phyloP scores from a whole-genome alignment of 2,329 filamentous ascomycete genomes.

The Penicillium hordei region DNA sequence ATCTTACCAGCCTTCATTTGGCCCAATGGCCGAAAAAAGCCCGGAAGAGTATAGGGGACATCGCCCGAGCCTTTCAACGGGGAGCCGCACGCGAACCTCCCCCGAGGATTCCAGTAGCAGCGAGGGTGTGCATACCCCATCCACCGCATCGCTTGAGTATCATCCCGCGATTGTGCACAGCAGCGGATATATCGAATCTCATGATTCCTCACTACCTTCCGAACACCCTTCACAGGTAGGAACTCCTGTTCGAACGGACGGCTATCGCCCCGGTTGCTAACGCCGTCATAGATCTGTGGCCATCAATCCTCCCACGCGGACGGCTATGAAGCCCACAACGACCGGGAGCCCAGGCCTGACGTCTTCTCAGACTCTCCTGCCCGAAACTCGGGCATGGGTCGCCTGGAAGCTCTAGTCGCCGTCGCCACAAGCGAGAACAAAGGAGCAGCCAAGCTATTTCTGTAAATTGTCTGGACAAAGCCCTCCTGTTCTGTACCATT shows the following conservation, averaged over 20 bases:
- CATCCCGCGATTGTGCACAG: conserved; percentile 51
- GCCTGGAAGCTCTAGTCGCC: conserved; percentile 52
- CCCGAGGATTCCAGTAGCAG: conserved; percentile 52
- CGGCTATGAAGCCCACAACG: conserved; percentile 30
- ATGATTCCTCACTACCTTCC: conserved; percentile 37
- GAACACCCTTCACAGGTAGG: conserved; percentile 45
- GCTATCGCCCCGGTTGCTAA: conserved; percentile 31
- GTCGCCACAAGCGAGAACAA: conserved; percentile 51
- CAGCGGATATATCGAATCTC: conserved; percentile 48
- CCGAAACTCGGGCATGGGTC: conserved; percentile 44
- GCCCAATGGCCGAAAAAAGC: conserved; percentile 28
- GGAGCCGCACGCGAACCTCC: conserved; percentile 41
- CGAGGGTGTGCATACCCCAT: conserved; percentile 50
- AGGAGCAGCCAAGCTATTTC: conserved; percentile 34
- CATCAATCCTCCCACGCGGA: conserved; percentile 32
- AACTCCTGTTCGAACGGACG: conserved; percentile 26
- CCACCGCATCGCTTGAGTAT: conserved; percentile 49
- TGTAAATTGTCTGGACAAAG: conserved; percentile 23
- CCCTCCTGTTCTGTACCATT: conserved; percentile 7
- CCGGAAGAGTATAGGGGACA: conserved; percentile 32
- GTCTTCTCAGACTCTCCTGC: conserved; percentile 30
- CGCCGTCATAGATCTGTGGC: conserved; percentile 37
- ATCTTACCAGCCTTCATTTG: conserved; percentile 34
- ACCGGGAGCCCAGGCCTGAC: conserved; percentile 30
- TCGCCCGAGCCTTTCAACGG: conserved; percentile 27